Evolutionary conservation across 2,329 filamentous ascomycete species (phyloP).

Genomic region (Xylariomycetidae sp.): DNA sequence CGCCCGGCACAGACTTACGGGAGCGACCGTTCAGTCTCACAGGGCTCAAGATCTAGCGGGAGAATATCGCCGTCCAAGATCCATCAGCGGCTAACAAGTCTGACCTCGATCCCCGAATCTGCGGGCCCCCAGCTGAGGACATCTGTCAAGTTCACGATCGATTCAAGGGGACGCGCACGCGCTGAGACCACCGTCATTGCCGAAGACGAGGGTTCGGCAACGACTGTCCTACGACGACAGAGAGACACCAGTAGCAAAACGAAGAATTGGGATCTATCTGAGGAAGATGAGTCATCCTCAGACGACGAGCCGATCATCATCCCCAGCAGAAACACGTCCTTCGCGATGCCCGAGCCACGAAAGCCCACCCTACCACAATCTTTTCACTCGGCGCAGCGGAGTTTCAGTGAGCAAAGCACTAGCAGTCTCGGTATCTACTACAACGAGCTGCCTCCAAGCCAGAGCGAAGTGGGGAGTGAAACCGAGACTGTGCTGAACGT

Average conservation of each 20-base stretch:
- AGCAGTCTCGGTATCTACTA: slow-evolving; percentile 36
- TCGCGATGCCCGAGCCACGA: slow-evolving; percentile 50
- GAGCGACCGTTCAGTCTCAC: slow-evolving; percentile 28
- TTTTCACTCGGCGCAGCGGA: slow-evolving; percentile 42
- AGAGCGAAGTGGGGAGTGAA: slow-evolving; percentile 50
- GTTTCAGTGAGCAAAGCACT: slow-evolving; percentile 45
- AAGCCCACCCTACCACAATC: slow-evolving; percentile 41
- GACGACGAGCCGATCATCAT: slow-evolving; percentile 64
- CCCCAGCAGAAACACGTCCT: slow-evolving; percentile 56
- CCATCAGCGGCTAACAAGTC: slow-evolving; percentile 44
- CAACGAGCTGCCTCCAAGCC: slow-evolving; percentile 22
- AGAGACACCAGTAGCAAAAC: slow-evolving; percentile 12
- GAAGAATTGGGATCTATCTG: slow-evolving; percentile 41
- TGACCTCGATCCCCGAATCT: slow-evolving; percentile 56
- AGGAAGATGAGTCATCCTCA: slow-evolving; percentile 50
- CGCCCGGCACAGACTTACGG: slow-evolving; percentile 28
- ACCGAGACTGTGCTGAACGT: slow-evolving; percentile 54
- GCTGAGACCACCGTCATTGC: slow-evolving; percentile 47
- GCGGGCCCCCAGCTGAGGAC: slow-evolving; percentile 42
- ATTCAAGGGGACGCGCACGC: slow-evolving; percentile 54
- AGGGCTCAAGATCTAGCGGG: slow-evolving; percentile 36
- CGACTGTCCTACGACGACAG: slow-evolving; percentile 15
- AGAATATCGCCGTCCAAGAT: slow-evolving; percentile 49
- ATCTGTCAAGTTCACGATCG: slow-evolving; percentile 60
- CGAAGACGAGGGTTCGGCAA: slow-evolving; percentile 18